Conservation (phyloP, 441 rosid species). For the Gossypium davidsonii region DNA sequence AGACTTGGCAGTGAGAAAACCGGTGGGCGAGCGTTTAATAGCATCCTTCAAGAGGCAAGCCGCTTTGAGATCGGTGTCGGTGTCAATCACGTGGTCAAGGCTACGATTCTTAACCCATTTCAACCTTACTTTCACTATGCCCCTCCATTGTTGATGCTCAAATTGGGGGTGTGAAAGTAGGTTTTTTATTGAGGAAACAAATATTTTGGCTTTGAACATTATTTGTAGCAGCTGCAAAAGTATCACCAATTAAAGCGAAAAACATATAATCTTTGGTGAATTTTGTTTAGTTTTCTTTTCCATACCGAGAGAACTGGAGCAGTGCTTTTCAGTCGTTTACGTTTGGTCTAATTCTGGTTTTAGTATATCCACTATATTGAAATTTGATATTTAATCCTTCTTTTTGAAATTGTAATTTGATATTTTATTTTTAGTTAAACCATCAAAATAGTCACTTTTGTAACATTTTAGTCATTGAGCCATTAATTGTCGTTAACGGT, state of each 20-base stretch:
- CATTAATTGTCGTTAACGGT: too few species aligned
- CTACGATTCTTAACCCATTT: conserved; percentile 91
- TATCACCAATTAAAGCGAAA: background rate
- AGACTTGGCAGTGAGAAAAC: conserved; percentile 84
- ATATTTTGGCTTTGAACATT: conserved; percentile 28
- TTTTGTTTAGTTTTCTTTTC: background rate
- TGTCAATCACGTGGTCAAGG: conserved; percentile 77
- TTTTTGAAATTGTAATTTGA: too few species aligned
- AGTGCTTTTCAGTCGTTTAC: too few species aligned
- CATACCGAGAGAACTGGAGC: background rate
- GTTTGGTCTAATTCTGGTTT: too few species aligned
- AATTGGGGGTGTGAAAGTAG: conserved; percentile 16
- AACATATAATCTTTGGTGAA: background rate
- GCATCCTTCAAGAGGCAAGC: conserved; percentile 90
- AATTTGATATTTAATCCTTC: too few species aligned
- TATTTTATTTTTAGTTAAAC: too few species aligned
- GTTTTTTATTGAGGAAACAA: conserved; percentile 20
- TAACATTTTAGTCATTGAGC: too few species aligned
- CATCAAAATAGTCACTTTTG: too few species aligned
- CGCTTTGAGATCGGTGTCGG: conserved; percentile 85
- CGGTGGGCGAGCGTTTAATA: conserved; percentile 74
- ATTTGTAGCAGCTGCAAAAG: background rate
- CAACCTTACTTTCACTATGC: conserved; percentile 62
- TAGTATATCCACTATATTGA: too few species aligned
- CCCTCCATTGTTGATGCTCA: conserved; percentile 45